These are phyloP conservation scores for Pichia insulana DNA, from an alignment of 805 yeast species.

Conservation along the genomic window DNA sequence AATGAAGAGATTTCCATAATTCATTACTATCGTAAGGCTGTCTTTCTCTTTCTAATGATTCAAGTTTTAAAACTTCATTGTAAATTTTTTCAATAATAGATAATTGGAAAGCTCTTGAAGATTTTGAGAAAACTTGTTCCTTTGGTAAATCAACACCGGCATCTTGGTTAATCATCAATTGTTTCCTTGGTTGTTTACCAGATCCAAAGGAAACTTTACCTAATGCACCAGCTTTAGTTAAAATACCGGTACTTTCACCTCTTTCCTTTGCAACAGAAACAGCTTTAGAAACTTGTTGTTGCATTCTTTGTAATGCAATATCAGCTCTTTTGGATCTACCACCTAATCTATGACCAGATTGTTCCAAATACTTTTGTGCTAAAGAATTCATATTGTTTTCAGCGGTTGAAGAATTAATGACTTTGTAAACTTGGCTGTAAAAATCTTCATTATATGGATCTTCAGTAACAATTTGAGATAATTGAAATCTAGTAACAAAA, in stretches of 20 bases:
- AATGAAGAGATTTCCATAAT: constrained; percentile 73
- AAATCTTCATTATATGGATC: constrained; percentile 97
- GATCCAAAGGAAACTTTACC: constrained; percentile 77
- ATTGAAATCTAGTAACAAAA: constrained; percentile 86
- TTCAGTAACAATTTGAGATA: constrained; percentile 91
- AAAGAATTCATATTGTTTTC: constrained; percentile 63
- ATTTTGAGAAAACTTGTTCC: constrained; percentile 26
- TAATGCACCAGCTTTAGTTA: constrained; percentile 71
- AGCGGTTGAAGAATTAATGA: constrained; percentile 52
- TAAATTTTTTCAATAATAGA: constrained; percentile 71
- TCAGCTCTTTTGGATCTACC: constrained; percentile 80
- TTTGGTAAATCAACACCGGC: constrained; percentile 24
- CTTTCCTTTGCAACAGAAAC: constrained; percentile 88
- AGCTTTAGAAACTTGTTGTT: constrained; percentile 94
- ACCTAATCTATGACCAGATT: constrained; percentile 84
- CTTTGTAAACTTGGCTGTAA: constrained; percentile 85
- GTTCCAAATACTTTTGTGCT: constrained; percentile 87
- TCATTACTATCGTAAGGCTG: constrained; percentile 36
- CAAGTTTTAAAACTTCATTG: constrained; percentile 67
- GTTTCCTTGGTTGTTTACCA: constrained; percentile 83
- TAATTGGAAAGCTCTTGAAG: constrained; percentile 45
- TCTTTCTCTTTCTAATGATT: constrained; percentile 60
- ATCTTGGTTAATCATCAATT: constrained; percentile 48
- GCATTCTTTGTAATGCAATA: constrained; percentile 93
- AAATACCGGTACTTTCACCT: constrained; percentile 54